A percentile compares a stretch with the other conserved stretches of the same genome.
Conservation (phyloP, 2,329 filamentous ascomycete genomes). For the Monilinia fructicola region DNA sequence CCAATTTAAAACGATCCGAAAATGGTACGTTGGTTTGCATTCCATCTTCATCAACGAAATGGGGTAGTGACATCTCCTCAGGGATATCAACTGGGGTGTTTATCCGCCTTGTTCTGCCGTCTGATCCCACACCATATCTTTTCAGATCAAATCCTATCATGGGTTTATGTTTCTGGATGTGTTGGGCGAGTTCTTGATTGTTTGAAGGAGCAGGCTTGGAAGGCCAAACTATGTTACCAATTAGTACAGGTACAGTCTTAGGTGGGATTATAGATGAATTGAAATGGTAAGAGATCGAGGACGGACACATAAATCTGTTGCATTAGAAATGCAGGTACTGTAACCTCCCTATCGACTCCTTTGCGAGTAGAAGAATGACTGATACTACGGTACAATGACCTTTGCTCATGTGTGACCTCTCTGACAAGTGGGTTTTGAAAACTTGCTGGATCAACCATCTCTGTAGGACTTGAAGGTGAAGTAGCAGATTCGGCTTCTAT, state of each 20-base stretch:
- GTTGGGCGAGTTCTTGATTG: slow-evolving; percentile 81
- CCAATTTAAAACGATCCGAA: slow-evolving; percentile 88
- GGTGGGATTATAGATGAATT: slow-evolving; percentile 26
- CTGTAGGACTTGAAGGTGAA: slow-evolving; percentile 28
- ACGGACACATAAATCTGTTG: slow-evolving; percentile 65
- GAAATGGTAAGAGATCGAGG: slow-evolving; percentile 32
- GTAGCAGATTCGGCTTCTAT: slow-evolving; percentile 30
- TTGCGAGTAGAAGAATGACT: slow-evolving; percentile 37
- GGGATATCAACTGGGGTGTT: slow-evolving; percentile 91
- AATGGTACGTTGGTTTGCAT: slow-evolving; percentile 61
- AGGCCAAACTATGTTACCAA: slow-evolving; percentile 70
- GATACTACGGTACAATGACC: slow-evolving; percentile 43
- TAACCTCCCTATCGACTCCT: slow-evolving; percentile 68
- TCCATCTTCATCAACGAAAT: slow-evolving; percentile 82
- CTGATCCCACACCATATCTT: slow-evolving; percentile 73
- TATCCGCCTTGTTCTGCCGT: slow-evolving; percentile 68
- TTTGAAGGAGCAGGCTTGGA: slow-evolving; percentile 63
- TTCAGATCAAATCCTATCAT: slow-evolving; percentile 93
- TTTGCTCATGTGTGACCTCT: slow-evolving; percentile 17
- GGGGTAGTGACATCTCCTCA: slow-evolving; percentile 75
- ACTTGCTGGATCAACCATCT: neutral
- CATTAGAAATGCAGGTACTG: slow-evolving; percentile 75
- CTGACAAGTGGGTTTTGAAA: slow-evolving; percentile 6
- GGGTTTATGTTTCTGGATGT: slow-evolving; percentile 79
- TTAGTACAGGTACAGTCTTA: slow-evolving; percentile 40